These are phyloP conservation scores for Acanthochlamys bracteata DNA, from an alignment of 106 monocot genomes.

Conservation along the genomic window DNA sequence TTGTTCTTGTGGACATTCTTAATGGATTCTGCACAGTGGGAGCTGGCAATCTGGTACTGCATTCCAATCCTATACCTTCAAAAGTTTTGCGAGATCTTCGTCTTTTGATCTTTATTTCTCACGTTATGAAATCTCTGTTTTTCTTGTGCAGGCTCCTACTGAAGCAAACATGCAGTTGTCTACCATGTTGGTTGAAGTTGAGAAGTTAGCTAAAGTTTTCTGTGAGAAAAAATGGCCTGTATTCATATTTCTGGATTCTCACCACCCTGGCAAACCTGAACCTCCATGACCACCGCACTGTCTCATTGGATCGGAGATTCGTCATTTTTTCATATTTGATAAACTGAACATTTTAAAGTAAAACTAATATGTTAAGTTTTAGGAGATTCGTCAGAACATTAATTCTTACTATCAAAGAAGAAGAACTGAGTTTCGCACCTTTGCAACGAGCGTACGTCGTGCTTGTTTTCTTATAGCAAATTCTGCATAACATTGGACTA, in stretches of 20 bases:
- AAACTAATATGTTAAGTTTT: too few relatives aligned
- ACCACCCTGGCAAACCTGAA: conserved; percentile 69
- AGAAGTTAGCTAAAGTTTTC: conserved; percentile 51
- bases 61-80: too few relatives aligned
- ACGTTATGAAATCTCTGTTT: not conserved
- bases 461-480: conserved; percentile 11
- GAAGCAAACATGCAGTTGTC: conserved; percentile 56
- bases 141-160: conserved; percentile 41
- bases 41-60: conserved; percentile 69
- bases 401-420: too few relatives aligned
- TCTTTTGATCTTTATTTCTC: too few relatives aligned
- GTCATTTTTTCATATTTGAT: too few relatives aligned
- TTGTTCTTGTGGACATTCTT: conserved; percentile 58
- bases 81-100: too few relatives aligned
- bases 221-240: conserved; percentile 70
- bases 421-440: too few relatives aligned
- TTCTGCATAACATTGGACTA: conserved; percentile 55
- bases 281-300: conserved; percentile 90
- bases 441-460: too few relatives aligned
- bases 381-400: too few relatives aligned
- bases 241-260: conserved; percentile 76
- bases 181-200: conserved; percentile 66
- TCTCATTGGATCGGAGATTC: conserved; percentile 71
- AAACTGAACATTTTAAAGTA: too few relatives aligned
- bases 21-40: conserved; percentile 92